A percentile compares a stretch with the other conserved stretches of the same genome.
These are phyloP conservation scores for Alternaria atra DNA, from an alignment of 2,329 filamentous ascomycete genomes.

Conservation along the genomic window DNA sequence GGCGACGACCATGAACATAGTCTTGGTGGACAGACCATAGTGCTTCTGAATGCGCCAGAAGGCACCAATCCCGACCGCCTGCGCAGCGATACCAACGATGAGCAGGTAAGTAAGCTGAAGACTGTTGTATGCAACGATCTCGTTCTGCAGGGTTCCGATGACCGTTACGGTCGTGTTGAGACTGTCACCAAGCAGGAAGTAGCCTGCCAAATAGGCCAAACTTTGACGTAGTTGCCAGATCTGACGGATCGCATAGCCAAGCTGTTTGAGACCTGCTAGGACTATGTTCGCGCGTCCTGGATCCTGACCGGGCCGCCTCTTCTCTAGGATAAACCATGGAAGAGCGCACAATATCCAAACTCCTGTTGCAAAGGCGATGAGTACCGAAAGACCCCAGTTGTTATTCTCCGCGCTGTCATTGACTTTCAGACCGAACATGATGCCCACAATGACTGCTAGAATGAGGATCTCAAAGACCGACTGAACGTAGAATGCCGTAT, in stretches of 20 bases:
- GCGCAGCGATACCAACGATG: conserved; percentile 71
- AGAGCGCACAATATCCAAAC: conserved; percentile 71
- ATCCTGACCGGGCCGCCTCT: conserved; percentile 68
- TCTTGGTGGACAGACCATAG: conserved; percentile 69
- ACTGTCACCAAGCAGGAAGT: conserved; percentile 74
- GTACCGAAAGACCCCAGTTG: conserved; percentile 71
- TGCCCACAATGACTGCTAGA: conserved; percentile 37
- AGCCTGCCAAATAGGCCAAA: conserved; percentile 68
- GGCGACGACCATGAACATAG: conserved; percentile 73
- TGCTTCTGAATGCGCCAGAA: conserved; percentile 70
- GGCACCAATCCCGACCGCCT: conserved; percentile 68
- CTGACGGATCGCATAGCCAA: conserved; percentile 63
- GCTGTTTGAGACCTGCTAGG: conserved; percentile 67
- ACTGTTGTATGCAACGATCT: conserved; percentile 71
- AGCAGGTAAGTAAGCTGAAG: conserved; percentile 71
- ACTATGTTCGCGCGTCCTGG: conserved; percentile 62
- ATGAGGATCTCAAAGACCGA: conserved; percentile 66
- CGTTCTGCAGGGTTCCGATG: conserved; percentile 71
- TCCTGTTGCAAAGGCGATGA: conserved; percentile 71
- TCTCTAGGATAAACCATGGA: conserved; percentile 74
- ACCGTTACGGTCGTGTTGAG: conserved; percentile 76
- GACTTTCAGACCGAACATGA: conserved; percentile 67
- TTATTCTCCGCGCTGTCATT: conserved; percentile 68
- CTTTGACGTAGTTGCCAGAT: conserved; percentile 73
- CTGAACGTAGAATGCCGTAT: conserved; percentile 71